phyloP scores from a whole-genome alignment of 108 stramenopile genomes.

The Fistulifera pelliculosa region DNA sequence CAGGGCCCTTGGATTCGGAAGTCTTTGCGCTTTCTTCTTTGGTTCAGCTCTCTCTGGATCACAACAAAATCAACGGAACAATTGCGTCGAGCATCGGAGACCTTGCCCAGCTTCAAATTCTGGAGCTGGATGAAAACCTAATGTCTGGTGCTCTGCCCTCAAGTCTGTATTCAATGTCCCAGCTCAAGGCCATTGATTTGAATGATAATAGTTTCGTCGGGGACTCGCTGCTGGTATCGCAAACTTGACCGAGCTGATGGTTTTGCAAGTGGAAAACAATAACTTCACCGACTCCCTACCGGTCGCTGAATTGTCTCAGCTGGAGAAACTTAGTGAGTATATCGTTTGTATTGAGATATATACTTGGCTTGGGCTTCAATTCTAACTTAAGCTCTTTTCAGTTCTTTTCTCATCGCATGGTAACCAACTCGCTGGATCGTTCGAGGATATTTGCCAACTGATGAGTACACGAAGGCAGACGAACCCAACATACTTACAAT shows the following conservation, averaged over 20 bases:
- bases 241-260: constrained; percentile 18
- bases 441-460: constrained; percentile 23
- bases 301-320: constrained; percentile 7
- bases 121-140: constrained; percentile 21
- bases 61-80: constrained; percentile 23
- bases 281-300: constrained; percentile 42
- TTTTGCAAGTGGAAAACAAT: constrained; percentile 48
- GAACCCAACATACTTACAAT: constrained; percentile 6
- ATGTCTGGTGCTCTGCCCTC: constrained; percentile 26
- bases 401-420: constrained; percentile 20
- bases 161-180: constrained; percentile 12
- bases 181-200: constrained; percentile 19
- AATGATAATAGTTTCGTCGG: constrained; percentile 27
- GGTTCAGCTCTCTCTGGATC: constrained; percentile 15
- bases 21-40: constrained; percentile 15
- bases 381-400: constrained; percentile 5
- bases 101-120: constrained; percentile 14
- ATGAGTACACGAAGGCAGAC: constrained; percentile 9
- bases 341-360: background rate
- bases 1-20: constrained; percentile 27
- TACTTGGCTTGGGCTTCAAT: background rate
- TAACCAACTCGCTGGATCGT: constrained; percentile 23
- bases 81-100: constrained; percentile 18
- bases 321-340: constrained; percentile 23
- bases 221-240: constrained; percentile 16